These are phyloP conservation scores for Coniochaeta sp. DNA, from an alignment of 2,329 filamentous ascomycete species.

Conservation along the genomic window DNA sequence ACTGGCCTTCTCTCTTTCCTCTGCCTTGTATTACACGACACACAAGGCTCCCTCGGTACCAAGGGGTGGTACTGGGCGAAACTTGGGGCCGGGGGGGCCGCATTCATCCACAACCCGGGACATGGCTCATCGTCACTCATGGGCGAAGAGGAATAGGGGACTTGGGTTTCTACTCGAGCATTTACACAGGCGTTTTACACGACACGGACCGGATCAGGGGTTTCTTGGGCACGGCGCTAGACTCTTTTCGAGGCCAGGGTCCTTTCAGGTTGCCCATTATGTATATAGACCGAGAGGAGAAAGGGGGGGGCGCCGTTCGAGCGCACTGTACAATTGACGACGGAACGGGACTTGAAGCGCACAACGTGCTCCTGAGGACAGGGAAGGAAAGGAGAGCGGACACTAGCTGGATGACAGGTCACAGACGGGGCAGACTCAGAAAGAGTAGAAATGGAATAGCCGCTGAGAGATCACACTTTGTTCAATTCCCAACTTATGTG, in stretches of 20 bases:
- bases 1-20: neutral
- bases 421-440: neutral
- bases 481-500: neutral
- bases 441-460: neutral
- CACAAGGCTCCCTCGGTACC: neutral
- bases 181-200: slow-evolving; percentile 16
- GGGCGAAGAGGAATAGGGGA: slow-evolving; percentile 6
- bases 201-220: neutral
- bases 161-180: slow-evolving; percentile 10
- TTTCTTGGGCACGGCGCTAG: neutral
- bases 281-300: neutral
- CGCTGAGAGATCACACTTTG: neutral
- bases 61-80: neutral
- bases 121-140: neutral
- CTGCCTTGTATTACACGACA: neutral
- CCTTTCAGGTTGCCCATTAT: neutral
- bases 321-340: neutral
- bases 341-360: neutral
- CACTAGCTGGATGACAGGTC: neutral
- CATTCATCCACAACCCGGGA: neutral
- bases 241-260: neutral
- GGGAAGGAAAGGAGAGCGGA: neutral
- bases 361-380: neutral
- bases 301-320: neutral
- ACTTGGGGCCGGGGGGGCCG: neutral